These are phyloP conservation scores for Citrus unshiu DNA, from an alignment of 345 rosid species.

Conservation along the genomic window DNA sequence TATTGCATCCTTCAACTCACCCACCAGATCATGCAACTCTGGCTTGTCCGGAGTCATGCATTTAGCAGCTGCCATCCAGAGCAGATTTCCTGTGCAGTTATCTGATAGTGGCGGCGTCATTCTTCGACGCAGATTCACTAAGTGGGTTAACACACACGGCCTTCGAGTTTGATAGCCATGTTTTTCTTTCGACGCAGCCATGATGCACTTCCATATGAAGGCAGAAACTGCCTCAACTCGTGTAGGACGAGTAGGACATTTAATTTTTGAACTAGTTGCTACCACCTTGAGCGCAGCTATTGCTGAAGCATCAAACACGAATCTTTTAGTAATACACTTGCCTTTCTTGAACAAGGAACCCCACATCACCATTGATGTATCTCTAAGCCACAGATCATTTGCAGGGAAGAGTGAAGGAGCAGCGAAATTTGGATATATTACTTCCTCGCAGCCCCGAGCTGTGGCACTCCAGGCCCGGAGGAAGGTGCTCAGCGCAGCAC, in stretches of 20 bases:
- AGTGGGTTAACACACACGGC: slow-evolving; percentile 25
- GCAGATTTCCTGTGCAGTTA: slow-evolving; percentile 25
- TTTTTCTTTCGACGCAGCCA: slow-evolving; percentile 19
- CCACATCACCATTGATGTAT: slow-evolving; percentile 20
- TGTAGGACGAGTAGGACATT: slow-evolving; percentile 30
- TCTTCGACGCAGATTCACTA: slow-evolving; percentile 38
- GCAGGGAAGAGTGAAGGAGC: slow-evolving; percentile 37
- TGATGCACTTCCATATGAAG: slow-evolving; percentile 34
- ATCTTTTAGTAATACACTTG: slow-evolving; percentile 29
- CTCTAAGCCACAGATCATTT: slow-evolving; percentile 32
- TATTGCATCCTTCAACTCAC: slow-evolving; percentile 20
- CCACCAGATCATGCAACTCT: slow-evolving; percentile 22
- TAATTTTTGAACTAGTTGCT: not conserved
- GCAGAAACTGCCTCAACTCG: slow-evolving; percentile 34
- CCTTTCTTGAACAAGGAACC: slow-evolving; percentile 33
- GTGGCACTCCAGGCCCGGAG: slow-evolving; percentile 29
- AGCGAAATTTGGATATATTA: slow-evolving; percentile 18
- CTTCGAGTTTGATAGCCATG: slow-evolving; percentile 3
- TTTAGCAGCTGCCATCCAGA: slow-evolving; percentile 31
- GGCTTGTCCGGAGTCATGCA: not conserved
- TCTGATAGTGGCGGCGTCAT: slow-evolving; percentile 18
- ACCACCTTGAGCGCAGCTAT: slow-evolving; percentile 21
- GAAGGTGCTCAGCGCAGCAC: slow-evolving; percentile 25
- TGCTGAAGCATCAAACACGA: slow-evolving; percentile 28
- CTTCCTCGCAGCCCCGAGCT: slow-evolving; percentile 1